Base-by-base conservation (phyloP, 2,329 filamentous ascomycete genomes). In the Stachybotrys elegans region DNA sequence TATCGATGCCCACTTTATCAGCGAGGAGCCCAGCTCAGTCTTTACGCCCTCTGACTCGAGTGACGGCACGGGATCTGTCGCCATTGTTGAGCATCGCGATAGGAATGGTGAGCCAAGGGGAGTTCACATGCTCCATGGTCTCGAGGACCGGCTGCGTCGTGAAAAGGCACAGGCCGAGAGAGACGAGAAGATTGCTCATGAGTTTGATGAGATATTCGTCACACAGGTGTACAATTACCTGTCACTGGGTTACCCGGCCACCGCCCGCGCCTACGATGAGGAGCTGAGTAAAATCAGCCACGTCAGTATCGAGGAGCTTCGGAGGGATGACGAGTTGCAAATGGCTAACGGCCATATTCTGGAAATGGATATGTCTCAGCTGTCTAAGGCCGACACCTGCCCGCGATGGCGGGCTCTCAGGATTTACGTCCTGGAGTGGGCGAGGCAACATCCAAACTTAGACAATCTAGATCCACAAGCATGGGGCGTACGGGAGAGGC, bases 171-270 rank as follows among this genome's bases (percentile, higher is more conserved):
- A 66, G 12, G 71, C 68, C 14, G 75, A 79, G 53, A 64, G 66
- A 2, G 69, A 78, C 50, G 74, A 76, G 42, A 73, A 74, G 54
- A 78, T 82, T 47, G 59, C 68, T 4, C 64, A 66, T 42, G 90
- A 95, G 63, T 95, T 93, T 57, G 75, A 84, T 48, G 88, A 95
- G 60, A 73, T 73, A 4, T 95, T 96, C 61, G 81, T 96, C 44
- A 95, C 91, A 0, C 92, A 97, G 65, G 91, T 97, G 7, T 97
- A 94, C 75, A 96, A 97, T 64, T 97, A 97, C 64, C 75, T 97
- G 14, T 95, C 89, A 0, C 76, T 97, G 5, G 92, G 92, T 5
- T 96, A 96, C 62, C 91, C 92, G 4, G 84, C 88, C 25, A 81
- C 90, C 57, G 92, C 91, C 11, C 81, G 85, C 19, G 77, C 80